Base-by-base conservation (phyloP, 1,284 basidiomycete species). In the Sanghuangporus baumii region DNA sequence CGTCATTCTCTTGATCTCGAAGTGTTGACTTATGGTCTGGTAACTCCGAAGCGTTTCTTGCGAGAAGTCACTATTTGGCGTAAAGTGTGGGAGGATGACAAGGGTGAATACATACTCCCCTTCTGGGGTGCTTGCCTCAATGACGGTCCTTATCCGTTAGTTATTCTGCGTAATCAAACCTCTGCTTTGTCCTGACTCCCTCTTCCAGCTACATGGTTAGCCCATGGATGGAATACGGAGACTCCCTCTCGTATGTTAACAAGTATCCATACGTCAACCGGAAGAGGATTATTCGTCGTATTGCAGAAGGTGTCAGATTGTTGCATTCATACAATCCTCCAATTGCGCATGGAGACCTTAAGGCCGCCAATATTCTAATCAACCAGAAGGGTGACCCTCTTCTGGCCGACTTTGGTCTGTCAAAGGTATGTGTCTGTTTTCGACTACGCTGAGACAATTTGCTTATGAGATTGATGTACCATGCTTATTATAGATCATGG, bases 341-440 rank as follows among this genome's bases (percentile, higher is more conserved):
- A 7, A 74, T 84, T 31, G 79, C 82, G 1, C 82, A 84, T 58
- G 83, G 83, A 5, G 81, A 83, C 67, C 71, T 84, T 61, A 81
- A 79, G 73, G 79, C 77, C 18, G 74, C 74, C 36, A 86, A 84
- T 65, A 76, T 86, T 18, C 74, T 82, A 34, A 78, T 86, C 34
- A 71, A 81, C 67, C 69, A 73, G 16, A 61, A 69, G 40, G 81
- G 82, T 0, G 71, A 75, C 18, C 82, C 84, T 20, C 73, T 83
- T 14, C 72, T 86, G 23, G 78, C 84, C 4, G 84, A 86, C 67
- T 86, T 85, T 68, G 83, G 84, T 14, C 74, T 86, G 63, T 71
- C 64, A 9, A 65, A 65, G 60, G 63, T 59, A 12, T 18, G 63
- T 43, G 57, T 23, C 9, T 20, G 31, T 9, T 36, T 55, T 55